Base-by-base conservation (phyloP, 768 basidiomycete species). In the Mycena polygramma region DNA sequence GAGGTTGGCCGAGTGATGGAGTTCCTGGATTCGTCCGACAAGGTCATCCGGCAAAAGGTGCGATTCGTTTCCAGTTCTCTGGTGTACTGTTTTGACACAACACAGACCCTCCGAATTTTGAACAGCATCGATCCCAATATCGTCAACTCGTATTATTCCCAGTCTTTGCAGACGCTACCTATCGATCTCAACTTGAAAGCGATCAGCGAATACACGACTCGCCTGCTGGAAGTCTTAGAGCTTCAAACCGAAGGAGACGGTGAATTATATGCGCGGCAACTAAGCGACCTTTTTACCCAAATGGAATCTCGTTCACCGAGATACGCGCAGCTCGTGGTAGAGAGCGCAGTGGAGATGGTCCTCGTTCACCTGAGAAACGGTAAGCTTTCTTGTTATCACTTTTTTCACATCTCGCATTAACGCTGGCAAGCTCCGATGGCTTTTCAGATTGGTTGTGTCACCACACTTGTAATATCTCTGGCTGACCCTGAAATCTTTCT, bases 1-100 rank as follows among this genome's bases (percentile, higher is more conserved):
- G 94, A 95, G 61, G 93, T 95, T 46, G 91, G 91, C 59, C 82
- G 83, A 41, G 83, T 95, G 24, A 92, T 95, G 89, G 86, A 85
- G 68, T 79, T 92, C 19, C 80, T 95, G 35, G 86, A 90, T 68
- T 89, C 88, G 3, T 78, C 83, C 1, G 94, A 95, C 76, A 70
- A 76, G 11, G 74, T 84, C 36, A 87, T 94, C 48, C 85, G 92
- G 64, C 83, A 78, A 60, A 90, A 85, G 84, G 94, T 92, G 73
- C 83, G 65, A n/a, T 59, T 53, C 41, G 45, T 41, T 26, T 51
- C n/a, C 30, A 15, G 22, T 46, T 17, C 45, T 45, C n/a, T 63
- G 71, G 48, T 71, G 36, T 55, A 71, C 41, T 70, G 24, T 57
- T 68, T 65, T 60, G 55, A 62, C 59, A 10, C n/a, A 48, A 54